Conservation (phyloP, 2,329 filamentous ascomycete species). For the Trichothecium sympodiale region DNA sequence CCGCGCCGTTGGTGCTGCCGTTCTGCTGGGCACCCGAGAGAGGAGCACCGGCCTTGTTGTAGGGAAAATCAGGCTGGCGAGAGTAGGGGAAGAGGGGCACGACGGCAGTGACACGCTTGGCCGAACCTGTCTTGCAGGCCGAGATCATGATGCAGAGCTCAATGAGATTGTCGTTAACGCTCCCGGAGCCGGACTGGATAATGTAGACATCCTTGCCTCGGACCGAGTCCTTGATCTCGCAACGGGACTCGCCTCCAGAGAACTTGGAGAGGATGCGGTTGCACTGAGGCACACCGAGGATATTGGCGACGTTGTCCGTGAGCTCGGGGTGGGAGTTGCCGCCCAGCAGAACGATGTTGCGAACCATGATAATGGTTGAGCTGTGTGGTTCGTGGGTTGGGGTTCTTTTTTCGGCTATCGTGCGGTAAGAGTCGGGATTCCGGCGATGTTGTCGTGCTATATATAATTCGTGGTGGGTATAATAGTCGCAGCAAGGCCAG, state of each 20-base stretch:
- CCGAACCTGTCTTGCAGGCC: conserved; percentile 92
- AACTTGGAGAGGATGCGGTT: conserved; percentile 85
- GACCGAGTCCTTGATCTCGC: conserved; percentile 93
- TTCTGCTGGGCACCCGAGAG: conserved; percentile 52
- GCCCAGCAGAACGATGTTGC: conserved; percentile 88
- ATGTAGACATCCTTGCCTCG: conserved; percentile 98
- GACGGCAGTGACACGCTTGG: conserved; percentile 85
- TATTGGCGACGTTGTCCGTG: conserved; percentile 76
- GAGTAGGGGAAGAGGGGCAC: conserved; percentile 95
- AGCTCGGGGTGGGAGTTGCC: conserved; percentile 87
- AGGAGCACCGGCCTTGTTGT: conserved; percentile 89
- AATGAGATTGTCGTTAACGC: conserved; percentile 92
- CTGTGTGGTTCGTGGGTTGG: neutral
- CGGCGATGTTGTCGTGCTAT: too few relatives aligned
- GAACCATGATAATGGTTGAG: conserved; percentile 55
- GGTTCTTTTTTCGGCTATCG: too few relatives aligned
- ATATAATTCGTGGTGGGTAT: too few relatives aligned
- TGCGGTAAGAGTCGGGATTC: too few relatives aligned
- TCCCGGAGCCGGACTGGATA: conserved; percentile 84
- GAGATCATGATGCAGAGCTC: conserved; percentile 96
- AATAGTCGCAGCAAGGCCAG: too few relatives aligned
- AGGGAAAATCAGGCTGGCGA: conserved; percentile 88
- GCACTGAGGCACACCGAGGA: conserved; percentile 76
- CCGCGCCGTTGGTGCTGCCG: conserved; percentile 14
- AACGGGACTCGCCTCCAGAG: conserved; percentile 85